Conservation (phyloP, 1,139 yeast genomes). For the Pichia sp. region DNA sequence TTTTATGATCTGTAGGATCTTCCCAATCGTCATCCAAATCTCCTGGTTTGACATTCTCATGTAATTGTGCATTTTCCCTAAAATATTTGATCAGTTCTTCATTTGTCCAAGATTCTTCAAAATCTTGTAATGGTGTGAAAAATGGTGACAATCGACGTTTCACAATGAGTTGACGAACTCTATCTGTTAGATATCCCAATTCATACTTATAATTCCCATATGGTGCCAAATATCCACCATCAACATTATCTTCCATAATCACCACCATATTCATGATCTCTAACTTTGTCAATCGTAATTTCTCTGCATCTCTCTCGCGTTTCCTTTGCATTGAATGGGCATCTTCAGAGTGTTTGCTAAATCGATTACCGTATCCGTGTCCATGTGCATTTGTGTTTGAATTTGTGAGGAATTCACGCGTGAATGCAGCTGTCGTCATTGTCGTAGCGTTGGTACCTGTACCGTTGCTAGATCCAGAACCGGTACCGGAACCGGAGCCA, state of each 20-base stretch:
- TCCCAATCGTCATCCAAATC: slow-evolving; percentile 50
- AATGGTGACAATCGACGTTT: slow-evolving; percentile 80
- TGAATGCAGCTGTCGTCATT: slow-evolving; percentile 11
- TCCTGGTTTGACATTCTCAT: slow-evolving; percentile 52
- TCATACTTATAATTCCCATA: slow-evolving; percentile 76
- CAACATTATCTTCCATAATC: slow-evolving; percentile 53
- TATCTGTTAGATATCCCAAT: slow-evolving; percentile 64
- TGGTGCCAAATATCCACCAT: slow-evolving; percentile 81
- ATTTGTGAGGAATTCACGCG: slow-evolving; percentile 15
- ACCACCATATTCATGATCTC: slow-evolving; percentile 55
- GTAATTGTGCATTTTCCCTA: slow-evolving; percentile 42
- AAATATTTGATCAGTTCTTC: slow-evolving; percentile 57
- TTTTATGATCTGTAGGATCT: slow-evolving; percentile 49
- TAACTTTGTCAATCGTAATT: slow-evolving; percentile 42
- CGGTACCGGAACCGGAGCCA: too few relatives aligned
- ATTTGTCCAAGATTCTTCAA: slow-evolving; percentile 66
- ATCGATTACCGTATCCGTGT: slow-evolving; percentile 7
- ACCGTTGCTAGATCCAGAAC: slow-evolving; percentile 1
- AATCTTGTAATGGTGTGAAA: slow-evolving; percentile 83
- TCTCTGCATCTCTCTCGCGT: slow-evolving; percentile 32
- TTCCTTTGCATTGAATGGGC: neutral
- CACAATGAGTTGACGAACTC: slow-evolving; percentile 61
- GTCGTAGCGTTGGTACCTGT: too few relatives aligned
- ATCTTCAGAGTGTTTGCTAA: slow-evolving; percentile 1
- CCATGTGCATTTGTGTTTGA: slow-evolving; percentile 6